These are phyloP conservation scores for Glonium stellatum DNA, from an alignment of 495 filamentous ascomycete genomes.

Conservation along the genomic window DNA sequence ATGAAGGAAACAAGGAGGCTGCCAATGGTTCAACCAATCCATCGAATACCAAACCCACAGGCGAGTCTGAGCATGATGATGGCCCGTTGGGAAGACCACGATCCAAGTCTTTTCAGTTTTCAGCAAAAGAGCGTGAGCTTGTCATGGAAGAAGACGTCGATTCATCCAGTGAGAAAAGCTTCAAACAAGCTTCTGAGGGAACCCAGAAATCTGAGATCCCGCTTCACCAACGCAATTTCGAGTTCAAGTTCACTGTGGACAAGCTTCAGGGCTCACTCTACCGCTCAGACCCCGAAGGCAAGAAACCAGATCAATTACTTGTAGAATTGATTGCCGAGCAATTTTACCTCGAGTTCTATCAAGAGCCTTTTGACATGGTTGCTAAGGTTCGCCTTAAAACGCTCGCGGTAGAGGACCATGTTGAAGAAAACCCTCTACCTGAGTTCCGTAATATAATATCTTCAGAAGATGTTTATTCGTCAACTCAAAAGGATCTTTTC, in stretches of 20 bases:
- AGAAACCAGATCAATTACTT: constrained; percentile 69
- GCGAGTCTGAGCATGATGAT: constrained; percentile 29
- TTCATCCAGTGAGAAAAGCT: constrained; percentile 50
- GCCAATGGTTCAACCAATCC: constrained; percentile 20
- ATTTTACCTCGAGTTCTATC: constrained; percentile 79
- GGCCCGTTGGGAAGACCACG: constrained; percentile 42
- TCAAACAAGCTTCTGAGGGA: constrained; percentile 56
- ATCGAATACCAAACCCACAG: constrained; percentile 24
- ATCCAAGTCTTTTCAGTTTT: constrained; percentile 58
- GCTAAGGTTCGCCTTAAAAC: constrained; percentile 82
- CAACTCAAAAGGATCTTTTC: constrained; percentile 75
- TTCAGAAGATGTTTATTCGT: constrained; percentile 66
- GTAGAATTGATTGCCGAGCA: constrained; percentile 87
- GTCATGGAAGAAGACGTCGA: constrained; percentile 70
- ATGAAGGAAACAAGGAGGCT: constrained; percentile 38
- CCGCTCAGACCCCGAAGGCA: constrained; percentile 72
- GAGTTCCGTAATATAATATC: constrained; percentile 96
- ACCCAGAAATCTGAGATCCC: constrained; percentile 51
- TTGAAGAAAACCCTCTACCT: constrained; percentile 77
- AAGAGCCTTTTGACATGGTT: constrained; percentile 83
- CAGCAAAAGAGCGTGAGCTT: constrained; percentile 63
- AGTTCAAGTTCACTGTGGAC: constrained; percentile 93
- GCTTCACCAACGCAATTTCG: constrained; percentile 79
- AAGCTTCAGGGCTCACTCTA: constrained; percentile 86
- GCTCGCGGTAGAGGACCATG: constrained; percentile 88